Evolutionary conservation across 148 eudicot genomes (phyloP), one percentile per base, ranked within the genome.

Genomic region (Fagopyrum tataricum): DNA sequence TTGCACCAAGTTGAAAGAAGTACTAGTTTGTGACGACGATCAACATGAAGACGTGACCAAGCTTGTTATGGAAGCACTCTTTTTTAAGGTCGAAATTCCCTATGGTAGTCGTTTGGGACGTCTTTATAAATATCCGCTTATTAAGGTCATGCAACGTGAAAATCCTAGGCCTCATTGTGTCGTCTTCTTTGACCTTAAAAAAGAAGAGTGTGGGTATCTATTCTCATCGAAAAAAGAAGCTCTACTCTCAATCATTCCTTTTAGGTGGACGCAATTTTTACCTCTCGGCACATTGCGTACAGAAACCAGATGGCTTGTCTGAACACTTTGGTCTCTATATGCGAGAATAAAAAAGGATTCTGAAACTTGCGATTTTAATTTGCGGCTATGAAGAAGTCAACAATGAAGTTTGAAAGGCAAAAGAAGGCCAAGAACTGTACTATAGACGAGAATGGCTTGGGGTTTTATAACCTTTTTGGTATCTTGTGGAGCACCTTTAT

Each of bases 261-360:
- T 79, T 91, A 53, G 97, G 97, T 7, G 97, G 97, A 40, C 94
- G 89, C 81, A 90, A 95, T 23, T 89, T 91, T 78, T 91, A 83
- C 78, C 84, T 91, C 24, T 86, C 88, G 0, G 92, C 92, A 17
- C 94, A 89, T 66, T 89, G 94, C 82, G 88, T 87, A 81, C 82
- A 86, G 92, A 92, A 21, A 20, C 4, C 2, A 56, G 3, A 7
- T 4, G n/a, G 56, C 56, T 56, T 4, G 26, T 21, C 5, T 1
- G 4, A 52, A n/a, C 1, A 52, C 58, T 17, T 58, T 0, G 39
- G n/a, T n/a, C 14, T 58, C 4, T 58, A 3, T 58, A 8, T 7
- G 21, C 21, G 64, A 0, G 2, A 1, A 20, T 58, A 14, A 3
- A 0, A 23, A 14, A 58, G 3, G 64, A 13, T 23, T 23, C 64